Conservation (phyloP, 352 stramenopile genomes). For the Pythium sp. region DNA sequence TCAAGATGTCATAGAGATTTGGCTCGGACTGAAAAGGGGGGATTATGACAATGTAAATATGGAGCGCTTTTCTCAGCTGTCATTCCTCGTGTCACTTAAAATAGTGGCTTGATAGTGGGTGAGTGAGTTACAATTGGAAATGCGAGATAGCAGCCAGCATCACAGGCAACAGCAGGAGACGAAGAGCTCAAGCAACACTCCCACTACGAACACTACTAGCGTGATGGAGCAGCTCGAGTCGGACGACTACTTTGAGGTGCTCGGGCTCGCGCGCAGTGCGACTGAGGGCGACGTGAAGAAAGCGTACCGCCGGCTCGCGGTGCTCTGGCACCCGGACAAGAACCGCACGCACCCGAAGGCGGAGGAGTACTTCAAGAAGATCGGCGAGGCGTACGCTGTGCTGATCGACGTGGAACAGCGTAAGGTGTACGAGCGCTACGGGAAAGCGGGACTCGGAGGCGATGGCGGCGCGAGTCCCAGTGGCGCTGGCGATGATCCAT, state of each 20-base stretch:
- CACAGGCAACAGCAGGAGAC: background rate
- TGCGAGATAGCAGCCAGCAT: background rate
- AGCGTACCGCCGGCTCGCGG: slow-evolving; percentile 63
- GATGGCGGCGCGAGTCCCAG: background rate
- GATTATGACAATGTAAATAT: no score
- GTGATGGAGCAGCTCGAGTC: slow-evolving; percentile 51
- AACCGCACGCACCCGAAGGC: slow-evolving; percentile 78
- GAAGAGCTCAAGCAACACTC: background rate
- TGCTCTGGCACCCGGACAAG: slow-evolving; percentile 95
- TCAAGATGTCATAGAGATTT: no score
- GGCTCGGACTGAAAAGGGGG: no score
- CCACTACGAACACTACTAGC: background rate
- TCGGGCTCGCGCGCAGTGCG: slow-evolving; percentile 39
- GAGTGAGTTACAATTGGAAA: background rate
- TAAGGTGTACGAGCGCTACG: slow-evolving; percentile 47
- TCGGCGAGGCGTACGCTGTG: slow-evolving; percentile 89
- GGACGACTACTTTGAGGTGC: slow-evolving; percentile 71
- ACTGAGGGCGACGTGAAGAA: slow-evolving; percentile 56
- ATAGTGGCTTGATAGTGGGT: background rate
- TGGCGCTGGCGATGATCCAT: background rate
- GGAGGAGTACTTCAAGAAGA: slow-evolving; percentile 88
- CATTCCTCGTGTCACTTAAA: background rate
- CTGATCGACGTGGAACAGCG: slow-evolving; percentile 75
- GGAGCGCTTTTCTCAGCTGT: no score
- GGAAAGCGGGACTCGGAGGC: slow-evolving; percentile 29